phyloP scores from a whole-genome alignment of 1,139 yeast genomes.

The Candida neerlandica region DNA sequence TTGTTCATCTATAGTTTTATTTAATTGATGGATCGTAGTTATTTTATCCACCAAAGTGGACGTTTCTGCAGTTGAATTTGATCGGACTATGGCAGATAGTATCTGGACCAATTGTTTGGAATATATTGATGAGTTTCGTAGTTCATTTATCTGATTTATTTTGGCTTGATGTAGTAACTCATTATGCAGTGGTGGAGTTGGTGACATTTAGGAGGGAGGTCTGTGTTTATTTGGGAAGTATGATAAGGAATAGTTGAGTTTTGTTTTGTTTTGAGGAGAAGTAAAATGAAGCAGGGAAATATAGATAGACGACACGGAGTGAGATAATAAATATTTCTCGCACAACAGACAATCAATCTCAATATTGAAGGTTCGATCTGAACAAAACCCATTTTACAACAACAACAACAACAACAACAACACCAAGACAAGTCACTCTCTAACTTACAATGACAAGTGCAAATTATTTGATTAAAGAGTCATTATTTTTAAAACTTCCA shows the following conservation, averaged over 20 bases:
- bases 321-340: no score
- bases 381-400: background rate
- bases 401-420: no score
- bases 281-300: no score
- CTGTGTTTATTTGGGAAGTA: no score
- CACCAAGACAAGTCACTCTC: background rate
- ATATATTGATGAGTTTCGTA: slow-evolving; percentile 30
- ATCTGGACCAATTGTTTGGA: slow-evolving; percentile 32
- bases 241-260: no score
- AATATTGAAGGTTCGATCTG: no score
- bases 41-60: slow-evolving; percentile 42
- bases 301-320: no score
- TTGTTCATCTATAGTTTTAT: slow-evolving; percentile 34
- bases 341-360: no score
- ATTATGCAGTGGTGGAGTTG: slow-evolving; percentile 23
- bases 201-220: background rate
- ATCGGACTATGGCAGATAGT: slow-evolving; percentile 26
- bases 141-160: slow-evolving; percentile 30
- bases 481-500: slow-evolving; percentile 21
- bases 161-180: slow-evolving; percentile 41
- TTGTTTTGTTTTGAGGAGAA: no score
- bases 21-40: slow-evolving; percentile 46
- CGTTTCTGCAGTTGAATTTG: slow-evolving; percentile 30
- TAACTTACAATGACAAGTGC: background rate
- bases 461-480: slow-evolving; percentile 17